phyloP scores from a whole-genome alignment of 192 early-diverging fungal genomes.

The Dimargaris cristalligena region DNA sequence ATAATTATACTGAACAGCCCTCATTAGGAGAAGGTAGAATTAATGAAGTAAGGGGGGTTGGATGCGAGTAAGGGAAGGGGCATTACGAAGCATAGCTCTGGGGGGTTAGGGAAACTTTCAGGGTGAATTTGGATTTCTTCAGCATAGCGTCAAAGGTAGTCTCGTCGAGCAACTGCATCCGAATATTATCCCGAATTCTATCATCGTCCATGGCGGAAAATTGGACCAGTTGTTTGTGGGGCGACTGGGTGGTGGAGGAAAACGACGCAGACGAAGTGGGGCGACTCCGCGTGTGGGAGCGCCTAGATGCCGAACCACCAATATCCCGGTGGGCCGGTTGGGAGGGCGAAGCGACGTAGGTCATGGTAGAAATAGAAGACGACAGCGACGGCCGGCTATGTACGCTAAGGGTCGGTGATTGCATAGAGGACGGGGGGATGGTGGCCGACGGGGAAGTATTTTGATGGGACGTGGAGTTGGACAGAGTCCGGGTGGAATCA shows the following conservation, averaged over 20 bases:
- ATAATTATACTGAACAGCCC: too few relatives aligned
- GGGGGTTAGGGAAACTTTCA: constrained; percentile 7
- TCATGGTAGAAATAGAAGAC: background rate
- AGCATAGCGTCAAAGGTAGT: constrained; percentile 8
- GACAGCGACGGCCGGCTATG: background rate
- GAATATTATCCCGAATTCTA: background rate
- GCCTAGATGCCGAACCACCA: background rate
- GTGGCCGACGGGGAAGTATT: too few relatives aligned
- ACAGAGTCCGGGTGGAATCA: background rate
- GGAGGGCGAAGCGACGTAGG: background rate
- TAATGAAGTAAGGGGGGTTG: too few relatives aligned
- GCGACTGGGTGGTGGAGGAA: background rate
- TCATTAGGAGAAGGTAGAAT: too few relatives aligned
- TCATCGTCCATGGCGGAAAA: background rate
- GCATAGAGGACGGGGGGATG: too few relatives aligned
- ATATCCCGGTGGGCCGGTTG: background rate
- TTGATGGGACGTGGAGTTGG: too few relatives aligned
- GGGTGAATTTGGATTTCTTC: constrained; percentile 8
- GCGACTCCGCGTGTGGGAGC: background rate
- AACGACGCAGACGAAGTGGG: constrained; percentile 2
- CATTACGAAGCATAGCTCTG: background rate
- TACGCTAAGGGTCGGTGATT: background rate
- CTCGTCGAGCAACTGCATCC: constrained; percentile 1
- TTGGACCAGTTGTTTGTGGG: background rate
- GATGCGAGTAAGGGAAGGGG: too few relatives aligned